Percentiles rank a stretch among this genome's conserved stretches.
These are phyloP conservation scores for Neurospora sp. DNA, from an alignment of 495 filamentous ascomycete species.

Conservation along the genomic window DNA sequence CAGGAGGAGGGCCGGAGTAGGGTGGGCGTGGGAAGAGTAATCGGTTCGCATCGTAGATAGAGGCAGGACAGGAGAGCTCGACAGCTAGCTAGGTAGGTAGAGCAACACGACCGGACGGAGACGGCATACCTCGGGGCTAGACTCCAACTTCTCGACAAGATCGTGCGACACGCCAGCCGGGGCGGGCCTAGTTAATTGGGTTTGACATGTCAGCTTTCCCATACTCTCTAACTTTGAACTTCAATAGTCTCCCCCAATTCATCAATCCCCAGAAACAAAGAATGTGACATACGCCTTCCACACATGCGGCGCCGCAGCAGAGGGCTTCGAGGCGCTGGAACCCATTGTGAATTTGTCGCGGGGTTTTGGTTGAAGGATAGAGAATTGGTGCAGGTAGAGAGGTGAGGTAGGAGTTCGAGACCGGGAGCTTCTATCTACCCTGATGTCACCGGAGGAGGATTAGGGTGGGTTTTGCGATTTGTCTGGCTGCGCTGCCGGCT, in stretches of 20 bases:
- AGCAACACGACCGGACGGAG: background rate
- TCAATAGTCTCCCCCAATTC: background rate
- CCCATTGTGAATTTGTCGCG: constrained; percentile 27
- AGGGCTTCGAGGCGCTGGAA: constrained; percentile 39
- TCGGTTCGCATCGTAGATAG: background rate
- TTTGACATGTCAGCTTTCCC: constrained; percentile 1
- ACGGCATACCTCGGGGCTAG: constrained; percentile 66
- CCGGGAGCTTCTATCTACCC: background rate
- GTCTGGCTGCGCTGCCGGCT: background rate
- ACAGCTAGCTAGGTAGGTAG: background rate
- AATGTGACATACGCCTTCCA: constrained; percentile 36
- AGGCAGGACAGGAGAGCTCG: background rate
- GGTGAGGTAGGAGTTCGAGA: background rate
- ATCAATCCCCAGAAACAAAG: background rate
- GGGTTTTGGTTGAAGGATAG: background rate
- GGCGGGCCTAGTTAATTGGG: constrained; percentile 47
- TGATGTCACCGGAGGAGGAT: background rate
- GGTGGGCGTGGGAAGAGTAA: background rate
- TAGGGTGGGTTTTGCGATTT: background rate
- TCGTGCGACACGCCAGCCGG: constrained; percentile 81
- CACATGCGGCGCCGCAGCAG: constrained; percentile 29
- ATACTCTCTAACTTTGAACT: background rate
- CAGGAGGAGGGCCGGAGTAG: no score
- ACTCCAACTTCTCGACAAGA: constrained; percentile 71
- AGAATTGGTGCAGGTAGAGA: background rate